phyloP scores from a whole-genome alignment of 306 rosid species.

The Vigna hirtella region DNA sequence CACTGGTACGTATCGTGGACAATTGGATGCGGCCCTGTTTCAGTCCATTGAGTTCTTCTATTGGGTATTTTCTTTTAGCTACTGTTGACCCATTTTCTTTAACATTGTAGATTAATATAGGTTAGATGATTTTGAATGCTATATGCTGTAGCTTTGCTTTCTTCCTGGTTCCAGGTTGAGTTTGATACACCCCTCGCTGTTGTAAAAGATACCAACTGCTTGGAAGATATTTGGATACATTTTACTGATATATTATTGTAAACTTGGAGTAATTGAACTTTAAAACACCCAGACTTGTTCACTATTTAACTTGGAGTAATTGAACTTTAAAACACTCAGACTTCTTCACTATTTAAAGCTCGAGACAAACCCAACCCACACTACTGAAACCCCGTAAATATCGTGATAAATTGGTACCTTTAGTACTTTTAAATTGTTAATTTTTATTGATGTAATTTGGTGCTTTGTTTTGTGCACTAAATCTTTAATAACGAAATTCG shows the following conservation, averaged over 20 bases:
- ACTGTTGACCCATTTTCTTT: constrained; percentile 44
- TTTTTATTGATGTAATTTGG: too few relatives aligned
- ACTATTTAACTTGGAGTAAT: constrained; percentile 2
- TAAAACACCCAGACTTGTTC: not conserved
- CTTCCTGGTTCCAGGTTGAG: constrained; percentile 30
- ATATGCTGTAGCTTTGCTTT: constrained; percentile 16
- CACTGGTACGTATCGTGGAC: constrained; percentile 37
- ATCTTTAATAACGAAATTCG: too few relatives aligned
- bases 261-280: constrained; percentile 17
- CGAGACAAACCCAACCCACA: too few relatives aligned
- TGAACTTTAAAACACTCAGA: not conserved
- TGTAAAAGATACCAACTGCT: constrained; percentile 41
- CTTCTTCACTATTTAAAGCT: not conserved
- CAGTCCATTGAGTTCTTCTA: constrained; percentile 33
- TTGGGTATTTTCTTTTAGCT: constrained; percentile 38
- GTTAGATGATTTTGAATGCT: constrained; percentile 45
- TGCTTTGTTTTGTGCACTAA: too few relatives aligned
- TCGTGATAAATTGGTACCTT: too few relatives aligned
- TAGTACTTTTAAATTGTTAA: too few relatives aligned
- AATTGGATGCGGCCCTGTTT: constrained; percentile 34
- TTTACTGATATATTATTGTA: constrained; percentile 29
- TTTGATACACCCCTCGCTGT: constrained; percentile 26
- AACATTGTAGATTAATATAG: constrained; percentile 48
- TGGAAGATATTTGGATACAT: constrained; percentile 25
- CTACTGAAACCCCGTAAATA: too few relatives aligned